Evolutionary conservation across 2,329 filamentous ascomycete genomes (phyloP).

Genomic region (Eutypa lata): DNA sequence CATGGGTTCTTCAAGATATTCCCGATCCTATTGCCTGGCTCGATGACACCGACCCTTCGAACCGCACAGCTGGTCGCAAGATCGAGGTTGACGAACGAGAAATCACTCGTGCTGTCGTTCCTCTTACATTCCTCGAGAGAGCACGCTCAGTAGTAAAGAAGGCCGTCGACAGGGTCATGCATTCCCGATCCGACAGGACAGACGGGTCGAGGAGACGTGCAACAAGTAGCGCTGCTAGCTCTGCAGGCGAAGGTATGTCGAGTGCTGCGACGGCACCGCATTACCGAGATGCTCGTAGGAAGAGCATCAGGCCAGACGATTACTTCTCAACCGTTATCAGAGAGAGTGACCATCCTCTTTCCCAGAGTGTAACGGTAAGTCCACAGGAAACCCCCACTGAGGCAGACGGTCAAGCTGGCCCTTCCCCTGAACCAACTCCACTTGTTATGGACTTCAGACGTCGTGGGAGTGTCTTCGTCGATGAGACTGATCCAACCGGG

Average conservation of each 20-base stretch:
- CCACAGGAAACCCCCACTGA: constrained; percentile 49
- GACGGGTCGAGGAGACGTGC: constrained; percentile 57
- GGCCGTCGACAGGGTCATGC: constrained; percentile 60
- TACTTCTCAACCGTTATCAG: constrained; percentile 46
- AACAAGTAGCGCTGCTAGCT: constrained; percentile 63
- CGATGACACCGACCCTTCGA: constrained; percentile 86
- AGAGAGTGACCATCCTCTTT: constrained; percentile 66
- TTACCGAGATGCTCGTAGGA: constrained; percentile 50
- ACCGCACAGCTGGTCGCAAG: constrained; percentile 73
- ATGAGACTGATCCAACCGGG: constrained; percentile 35
- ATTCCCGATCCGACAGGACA: constrained; percentile 55
- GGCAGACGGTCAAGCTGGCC: constrained; percentile 24
- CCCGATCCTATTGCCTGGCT: constrained; percentile 76
- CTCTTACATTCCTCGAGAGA: constrained; percentile 81
- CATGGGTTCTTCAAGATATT: constrained; percentile 82
- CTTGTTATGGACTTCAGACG: constrained; percentile 33
- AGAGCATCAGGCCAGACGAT: constrained; percentile 52
- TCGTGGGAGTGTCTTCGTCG: constrained; percentile 30
- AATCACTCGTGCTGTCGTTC: constrained; percentile 85
- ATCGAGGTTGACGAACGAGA: constrained; percentile 93
- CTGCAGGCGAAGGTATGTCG: constrained; percentile 52
- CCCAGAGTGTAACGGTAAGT: constrained; percentile 70
- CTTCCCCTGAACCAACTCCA: constrained; percentile 37
- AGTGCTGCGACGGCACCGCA: constrained; percentile 49
- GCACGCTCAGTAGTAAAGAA: constrained; percentile 76